A percentile compares a stretch with the other conserved stretches of the same genome.
Evolutionary conservation across 2,329 filamentous ascomycete species (phyloP).

Genomic region (Myotisia sp.): DNA sequence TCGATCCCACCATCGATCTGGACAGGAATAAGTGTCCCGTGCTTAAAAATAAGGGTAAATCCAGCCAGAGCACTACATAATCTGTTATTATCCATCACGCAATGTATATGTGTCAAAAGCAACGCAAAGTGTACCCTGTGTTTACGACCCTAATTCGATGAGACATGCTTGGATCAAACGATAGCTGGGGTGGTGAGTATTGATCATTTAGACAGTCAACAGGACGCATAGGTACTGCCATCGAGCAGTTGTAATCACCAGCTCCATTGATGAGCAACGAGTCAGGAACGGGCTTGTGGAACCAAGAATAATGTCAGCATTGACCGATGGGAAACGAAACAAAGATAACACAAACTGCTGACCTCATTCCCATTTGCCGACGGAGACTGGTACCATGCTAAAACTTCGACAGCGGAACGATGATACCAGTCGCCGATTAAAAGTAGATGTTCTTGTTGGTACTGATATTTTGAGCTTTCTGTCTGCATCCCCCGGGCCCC

Average conservation of each 20-base stretch:
- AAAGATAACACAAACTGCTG: background rate
- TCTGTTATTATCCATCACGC: too few species aligned
- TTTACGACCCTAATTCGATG: constrained; percentile 32
- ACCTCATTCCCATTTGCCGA: constrained; percentile 34
- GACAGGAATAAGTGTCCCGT: constrained; percentile 22
- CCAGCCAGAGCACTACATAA: constrained; percentile 27
- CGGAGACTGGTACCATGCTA: constrained; percentile 32
- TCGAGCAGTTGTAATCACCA: constrained; percentile 33
- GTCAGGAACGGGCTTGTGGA: constrained; percentile 33
- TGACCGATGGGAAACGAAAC: background rate
- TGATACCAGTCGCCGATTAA: constrained; percentile 40
- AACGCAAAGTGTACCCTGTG: constrained; percentile 24
- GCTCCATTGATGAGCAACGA: constrained; percentile 36
- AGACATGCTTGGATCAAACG: constrained; percentile 14
- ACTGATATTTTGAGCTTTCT: constrained; percentile 13
- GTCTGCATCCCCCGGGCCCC: constrained; percentile 13
- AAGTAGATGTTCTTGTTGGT: constrained; percentile 32
- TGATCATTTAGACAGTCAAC: constrained; percentile 28
- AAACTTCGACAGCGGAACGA: constrained; percentile 26
- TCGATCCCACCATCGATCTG: constrained; percentile 30
- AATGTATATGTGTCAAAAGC: background rate
- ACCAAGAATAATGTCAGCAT: background rate
- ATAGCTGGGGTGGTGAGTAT: constrained; percentile 16
- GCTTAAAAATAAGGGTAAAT: constrained; percentile 22
- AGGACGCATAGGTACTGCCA: constrained; percentile 32